Conservation (phyloP, 208 protist genomes). For the Strigomonas oncopelti region DNA sequence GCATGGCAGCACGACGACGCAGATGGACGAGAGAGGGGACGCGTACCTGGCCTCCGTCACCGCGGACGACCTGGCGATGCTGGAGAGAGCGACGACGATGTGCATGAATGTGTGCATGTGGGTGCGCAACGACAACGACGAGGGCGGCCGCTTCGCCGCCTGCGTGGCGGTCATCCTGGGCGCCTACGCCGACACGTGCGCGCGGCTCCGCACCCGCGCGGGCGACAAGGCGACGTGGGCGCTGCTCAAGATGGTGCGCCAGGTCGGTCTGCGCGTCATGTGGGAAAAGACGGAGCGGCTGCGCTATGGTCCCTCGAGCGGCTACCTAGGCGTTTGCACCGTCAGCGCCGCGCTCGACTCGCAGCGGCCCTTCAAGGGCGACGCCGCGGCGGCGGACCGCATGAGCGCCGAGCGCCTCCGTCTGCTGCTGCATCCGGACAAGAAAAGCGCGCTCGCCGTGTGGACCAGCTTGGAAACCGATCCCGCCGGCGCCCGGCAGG, state of each 20-base stretch:
- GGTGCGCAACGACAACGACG: slow-evolving; percentile 68
- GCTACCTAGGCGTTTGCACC: slow-evolving; percentile 53
- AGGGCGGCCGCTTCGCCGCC: slow-evolving; percentile 48
- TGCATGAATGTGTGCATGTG: slow-evolving; percentile 76
- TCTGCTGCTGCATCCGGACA: slow-evolving; percentile 8
- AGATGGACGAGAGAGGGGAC: not conserved
- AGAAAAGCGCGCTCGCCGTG: slow-evolving; percentile 2
- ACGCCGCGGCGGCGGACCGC: not conserved
- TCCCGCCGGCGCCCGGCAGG: not conserved
- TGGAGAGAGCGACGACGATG: slow-evolving; percentile 23
- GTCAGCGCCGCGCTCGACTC: slow-evolving; percentile 32
- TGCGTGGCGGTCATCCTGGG: slow-evolving; percentile 20
- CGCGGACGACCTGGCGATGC: not conserved
- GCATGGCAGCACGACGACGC: not conserved
- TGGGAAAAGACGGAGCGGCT: slow-evolving; percentile 47
- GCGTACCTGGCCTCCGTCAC: not conserved
- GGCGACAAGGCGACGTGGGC: slow-evolving; percentile 1
- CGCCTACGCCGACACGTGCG: slow-evolving; percentile 10
- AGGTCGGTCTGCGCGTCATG: slow-evolving; percentile 40
- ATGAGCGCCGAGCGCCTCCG: not conserved
- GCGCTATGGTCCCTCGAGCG: slow-evolving; percentile 47
- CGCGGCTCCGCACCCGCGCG: slow-evolving; percentile 5
- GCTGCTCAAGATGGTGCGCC: not conserved
- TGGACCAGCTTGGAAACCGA: slow-evolving; percentile 19
- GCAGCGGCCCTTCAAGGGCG: slow-evolving; percentile 19